A percentile compares a stretch with the other conserved stretches of the same genome.
Evolutionary conservation across 257 asterid genomes (phyloP).

Genomic region (Plantago elongata): DNA sequence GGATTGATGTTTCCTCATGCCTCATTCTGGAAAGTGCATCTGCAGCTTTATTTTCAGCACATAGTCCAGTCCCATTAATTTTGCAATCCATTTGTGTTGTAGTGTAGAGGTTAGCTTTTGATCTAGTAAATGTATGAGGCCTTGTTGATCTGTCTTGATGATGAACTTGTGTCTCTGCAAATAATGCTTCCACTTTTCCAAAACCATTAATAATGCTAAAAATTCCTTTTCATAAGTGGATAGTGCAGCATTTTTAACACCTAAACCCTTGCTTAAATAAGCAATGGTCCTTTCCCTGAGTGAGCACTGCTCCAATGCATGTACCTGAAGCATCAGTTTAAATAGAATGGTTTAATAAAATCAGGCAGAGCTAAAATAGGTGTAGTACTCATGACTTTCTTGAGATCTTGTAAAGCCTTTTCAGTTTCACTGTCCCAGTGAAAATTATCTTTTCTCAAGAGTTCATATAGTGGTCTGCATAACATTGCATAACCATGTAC

Average conservation of each 20-base stretch:
- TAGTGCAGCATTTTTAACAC: too few relatives aligned
- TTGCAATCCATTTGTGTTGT: conserved; percentile 11
- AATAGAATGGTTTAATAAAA: neutral
- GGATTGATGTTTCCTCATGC: accelerated
- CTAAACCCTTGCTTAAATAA: too few relatives aligned
- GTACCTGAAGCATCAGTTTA: neutral
- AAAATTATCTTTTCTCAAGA: neutral
- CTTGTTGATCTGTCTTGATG: conserved; percentile 5
- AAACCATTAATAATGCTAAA: neutral
- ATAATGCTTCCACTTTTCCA: neutral
- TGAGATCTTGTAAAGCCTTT: neutral
- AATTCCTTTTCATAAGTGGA: conserved; percentile 12
- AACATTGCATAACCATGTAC: neutral
- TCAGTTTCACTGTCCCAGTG: neutral
- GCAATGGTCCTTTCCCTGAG: too few relatives aligned
- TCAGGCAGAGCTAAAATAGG: neutral
- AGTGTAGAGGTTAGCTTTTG: neutral
- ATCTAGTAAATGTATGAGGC: neutral
- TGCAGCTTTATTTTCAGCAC: neutral
- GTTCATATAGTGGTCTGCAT: neutral
- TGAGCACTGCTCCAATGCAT: too few relatives aligned
- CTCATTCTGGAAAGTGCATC: neutral
- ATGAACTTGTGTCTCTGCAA: neutral
- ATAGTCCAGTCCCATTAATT: neutral
- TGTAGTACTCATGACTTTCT: neutral